Evolutionary conservation across 805 yeast genomes (phyloP).

Genomic region (Saccharomyces kudriavzevii): DNA sequence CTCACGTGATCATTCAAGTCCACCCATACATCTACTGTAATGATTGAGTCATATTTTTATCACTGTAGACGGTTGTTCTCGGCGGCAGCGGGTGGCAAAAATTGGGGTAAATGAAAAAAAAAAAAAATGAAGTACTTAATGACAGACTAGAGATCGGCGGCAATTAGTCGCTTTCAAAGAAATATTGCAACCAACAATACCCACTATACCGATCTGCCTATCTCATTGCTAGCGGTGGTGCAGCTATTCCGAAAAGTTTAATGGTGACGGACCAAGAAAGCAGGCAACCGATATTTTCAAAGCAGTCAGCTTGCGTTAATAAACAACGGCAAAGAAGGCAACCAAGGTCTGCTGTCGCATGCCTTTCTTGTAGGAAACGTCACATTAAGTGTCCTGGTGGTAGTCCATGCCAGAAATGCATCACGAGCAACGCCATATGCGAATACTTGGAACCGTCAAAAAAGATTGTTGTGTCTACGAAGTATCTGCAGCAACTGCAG

Average conservation of each 20-base stretch:
- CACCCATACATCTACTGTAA: not conserved
- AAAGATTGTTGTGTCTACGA: slow-evolving; percentile 66
- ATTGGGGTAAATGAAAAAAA: not conserved
- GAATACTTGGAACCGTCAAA: slow-evolving; percentile 67
- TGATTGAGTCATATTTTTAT: not conserved
- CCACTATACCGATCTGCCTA: not conserved
- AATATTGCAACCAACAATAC: not conserved
- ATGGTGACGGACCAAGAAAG: not conserved
- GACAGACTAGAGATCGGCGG: not conserved
- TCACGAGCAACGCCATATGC: slow-evolving; percentile 46
- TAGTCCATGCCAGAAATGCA: slow-evolving; percentile 61
- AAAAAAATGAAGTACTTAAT: not conserved
- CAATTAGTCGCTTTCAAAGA: too few relatives aligned
- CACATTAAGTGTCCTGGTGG: slow-evolving; percentile 77
- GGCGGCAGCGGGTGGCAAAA: not conserved
- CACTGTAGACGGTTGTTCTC: not conserved
- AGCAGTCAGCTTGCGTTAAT: not conserved
- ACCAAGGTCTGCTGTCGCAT: slow-evolving; percentile 30
- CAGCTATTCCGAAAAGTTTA: not conserved
- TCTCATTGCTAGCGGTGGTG: not conserved
- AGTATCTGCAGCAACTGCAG: slow-evolving; percentile 57
- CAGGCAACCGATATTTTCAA: not conserved
- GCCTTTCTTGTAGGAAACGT: slow-evolving; percentile 60
- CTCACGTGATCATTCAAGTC: not conserved
- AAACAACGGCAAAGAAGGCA: slow-evolving; percentile 6